A percentile compares a stretch with the other conserved stretches of the same genome.
Evolutionary conservation across 1,284 basidiomycete genomes (phyloP).

Genomic region (Sanghuangporus weigelae): DNA sequence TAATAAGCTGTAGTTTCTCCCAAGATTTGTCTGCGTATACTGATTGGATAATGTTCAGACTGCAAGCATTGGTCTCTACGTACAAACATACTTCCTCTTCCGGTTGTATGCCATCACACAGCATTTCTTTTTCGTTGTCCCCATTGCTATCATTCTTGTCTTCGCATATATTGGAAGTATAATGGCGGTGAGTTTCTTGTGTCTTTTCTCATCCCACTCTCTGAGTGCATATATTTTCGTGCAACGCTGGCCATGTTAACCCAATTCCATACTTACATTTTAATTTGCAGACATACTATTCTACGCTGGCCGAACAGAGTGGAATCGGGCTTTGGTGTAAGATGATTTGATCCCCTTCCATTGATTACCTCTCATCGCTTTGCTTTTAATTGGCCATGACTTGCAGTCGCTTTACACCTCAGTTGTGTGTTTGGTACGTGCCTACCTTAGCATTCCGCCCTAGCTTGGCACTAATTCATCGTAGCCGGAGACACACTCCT

Average conservation of each 20-base stretch:
- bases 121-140: slow-evolving; percentile 21
- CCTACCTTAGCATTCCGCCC: neutral
- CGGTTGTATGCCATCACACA: slow-evolving; percentile 27
- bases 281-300: neutral
- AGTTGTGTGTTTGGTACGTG: slow-evolving; percentile 29
- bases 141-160: slow-evolving; percentile 22
- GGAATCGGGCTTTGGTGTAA: slow-evolving; percentile 5
- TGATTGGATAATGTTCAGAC: slow-evolving; percentile 20
- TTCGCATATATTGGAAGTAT: slow-evolving; percentile 27
- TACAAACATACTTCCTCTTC: slow-evolving; percentile 28
- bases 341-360: neutral
- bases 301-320: neutral
- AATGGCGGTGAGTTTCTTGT: slow-evolving; percentile 23
- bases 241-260: neutral
- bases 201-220: neutral
- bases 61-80: slow-evolving; percentile 30
- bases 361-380: neutral
- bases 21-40: neutral
- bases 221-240: neutral
- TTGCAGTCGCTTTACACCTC: slow-evolving; percentile 26
- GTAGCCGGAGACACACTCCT: slow-evolving; percentile 29
- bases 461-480: neutral
- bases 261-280: no score
- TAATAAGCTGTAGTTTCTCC: neutral
- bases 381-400: neutral